These are phyloP conservation scores for Herpetomonas samuelpessoai DNA, from an alignment of 208 protist genomes.

Conservation along the genomic window DNA sequence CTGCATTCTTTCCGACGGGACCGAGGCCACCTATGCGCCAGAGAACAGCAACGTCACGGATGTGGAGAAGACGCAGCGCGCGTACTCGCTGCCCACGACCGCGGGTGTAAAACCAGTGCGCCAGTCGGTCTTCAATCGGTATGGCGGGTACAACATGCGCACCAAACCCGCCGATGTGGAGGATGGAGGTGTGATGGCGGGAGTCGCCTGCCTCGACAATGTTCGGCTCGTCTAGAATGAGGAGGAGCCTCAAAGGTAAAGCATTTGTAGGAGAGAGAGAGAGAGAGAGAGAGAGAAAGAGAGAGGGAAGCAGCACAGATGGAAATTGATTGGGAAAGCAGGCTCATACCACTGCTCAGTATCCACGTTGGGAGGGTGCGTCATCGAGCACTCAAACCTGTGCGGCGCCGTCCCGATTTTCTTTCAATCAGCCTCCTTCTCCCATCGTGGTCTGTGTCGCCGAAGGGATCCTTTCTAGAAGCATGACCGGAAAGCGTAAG, in stretches of 20 bases:
- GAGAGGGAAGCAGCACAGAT: not conserved
- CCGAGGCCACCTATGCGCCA: not conserved
- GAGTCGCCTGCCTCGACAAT: constrained; percentile 91
- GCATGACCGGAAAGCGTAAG: no score
- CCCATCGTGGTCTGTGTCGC: no score
- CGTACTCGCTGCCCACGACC: not conserved
- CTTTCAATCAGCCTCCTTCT: no score
- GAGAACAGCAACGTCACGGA: not conserved
- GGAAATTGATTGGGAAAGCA: not conserved
- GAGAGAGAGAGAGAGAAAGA: constrained; percentile 1
- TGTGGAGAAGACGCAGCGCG: not conserved
- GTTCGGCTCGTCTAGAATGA: constrained; percentile 22
- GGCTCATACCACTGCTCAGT: not conserved
- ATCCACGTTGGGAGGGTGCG: not conserved
- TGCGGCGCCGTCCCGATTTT: no score
- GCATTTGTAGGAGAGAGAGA: not conserved
- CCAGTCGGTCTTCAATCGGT: constrained; percentile 35
- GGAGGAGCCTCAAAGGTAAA: no score
- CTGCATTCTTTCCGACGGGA: constrained; percentile 51
- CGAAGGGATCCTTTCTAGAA: no score
- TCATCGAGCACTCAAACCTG: no score
- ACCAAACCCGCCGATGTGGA: constrained; percentile 88
- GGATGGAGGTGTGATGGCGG: constrained; percentile 94
- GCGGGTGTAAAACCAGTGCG: not conserved
- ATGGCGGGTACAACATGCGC: constrained; percentile 89